Conservation (phyloP, 2,329 filamentous ascomycete genomes). For the Penicillium brevicompactum region DNA sequence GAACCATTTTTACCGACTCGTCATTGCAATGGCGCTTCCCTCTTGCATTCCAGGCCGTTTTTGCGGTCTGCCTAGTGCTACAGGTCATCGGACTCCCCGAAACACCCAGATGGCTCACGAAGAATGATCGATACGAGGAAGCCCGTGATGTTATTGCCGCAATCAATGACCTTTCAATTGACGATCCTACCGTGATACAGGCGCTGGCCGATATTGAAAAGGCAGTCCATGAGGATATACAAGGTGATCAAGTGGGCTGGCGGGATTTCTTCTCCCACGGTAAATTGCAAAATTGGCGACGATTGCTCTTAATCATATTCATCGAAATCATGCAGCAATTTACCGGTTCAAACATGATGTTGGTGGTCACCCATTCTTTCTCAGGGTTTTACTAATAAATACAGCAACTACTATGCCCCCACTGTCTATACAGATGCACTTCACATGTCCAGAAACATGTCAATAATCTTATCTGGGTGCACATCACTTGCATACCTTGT, state of each 20-base stretch:
- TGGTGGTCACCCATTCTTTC: neutral
- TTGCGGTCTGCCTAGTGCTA: constrained; percentile 29
- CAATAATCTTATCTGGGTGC: constrained; percentile 54
- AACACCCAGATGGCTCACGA: constrained; percentile 34
- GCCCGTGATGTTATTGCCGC: constrained; percentile 28
- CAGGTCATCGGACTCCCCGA: constrained; percentile 32
- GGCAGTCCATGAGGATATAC: constrained; percentile 23
- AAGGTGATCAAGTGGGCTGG: constrained; percentile 32
- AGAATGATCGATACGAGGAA: constrained; percentile 28
- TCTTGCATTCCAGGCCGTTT: constrained; percentile 32
- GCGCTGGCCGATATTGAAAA: constrained; percentile 25
- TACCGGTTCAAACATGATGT: constrained; percentile 36
- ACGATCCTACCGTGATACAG: constrained; percentile 14
- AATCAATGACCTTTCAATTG: constrained; percentile 14
- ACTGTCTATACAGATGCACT: constrained; percentile 41
- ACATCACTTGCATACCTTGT: constrained; percentile 42
- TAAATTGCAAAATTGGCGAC: constrained; percentile 31
- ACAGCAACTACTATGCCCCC: constrained; percentile 38
- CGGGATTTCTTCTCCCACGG: constrained; percentile 36
- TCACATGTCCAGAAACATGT: constrained; percentile 46
- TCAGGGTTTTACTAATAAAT: neutral
- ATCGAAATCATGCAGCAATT: constrained; percentile 39
- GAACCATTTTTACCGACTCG: constrained; percentile 42
- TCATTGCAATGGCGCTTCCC: constrained; percentile 36
- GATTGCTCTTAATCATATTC: constrained; percentile 30